phyloP scores from a whole-genome alignment of 352 stramenopile genomes.

The Peronospora farinosa region DNA sequence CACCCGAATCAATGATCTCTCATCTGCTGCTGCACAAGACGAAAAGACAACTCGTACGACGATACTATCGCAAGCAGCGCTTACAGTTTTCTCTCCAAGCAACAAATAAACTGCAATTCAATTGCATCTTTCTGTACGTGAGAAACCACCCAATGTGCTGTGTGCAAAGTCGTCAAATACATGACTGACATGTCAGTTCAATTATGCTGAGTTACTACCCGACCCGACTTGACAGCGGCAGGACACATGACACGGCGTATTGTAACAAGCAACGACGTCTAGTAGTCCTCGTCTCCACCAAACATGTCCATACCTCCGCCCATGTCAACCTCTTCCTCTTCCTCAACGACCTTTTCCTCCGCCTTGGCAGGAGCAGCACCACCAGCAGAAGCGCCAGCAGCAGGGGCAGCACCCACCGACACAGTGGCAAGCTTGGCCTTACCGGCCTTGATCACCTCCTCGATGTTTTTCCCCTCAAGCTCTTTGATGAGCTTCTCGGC shows the following conservation, averaged over 20 bases:
- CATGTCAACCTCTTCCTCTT: conserved; percentile 78
- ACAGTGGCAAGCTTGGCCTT: conserved; percentile 82
- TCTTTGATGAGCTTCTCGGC: conserved; percentile 81
- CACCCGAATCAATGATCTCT: neutral
- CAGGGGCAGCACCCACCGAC: conserved; percentile 54
- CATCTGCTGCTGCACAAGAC: neutral
- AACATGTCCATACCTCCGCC: conserved; percentile 84
- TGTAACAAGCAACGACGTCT: conserved; percentile 25
- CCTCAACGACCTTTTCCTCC: conserved; percentile 62
- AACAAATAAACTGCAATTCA: conserved; percentile 12
- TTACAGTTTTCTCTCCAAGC: conserved; percentile 11
- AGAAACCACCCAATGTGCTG: conserved; percentile 17
- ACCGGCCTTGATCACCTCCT: conserved; percentile 79
- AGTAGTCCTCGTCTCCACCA: conserved; percentile 77
- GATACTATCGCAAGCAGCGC: conserved; percentile 6
- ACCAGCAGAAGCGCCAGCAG: conserved; percentile 33
- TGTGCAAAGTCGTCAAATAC: conserved; percentile 42
- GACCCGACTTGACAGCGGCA: conserved; percentile 10
- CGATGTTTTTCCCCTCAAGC: conserved; percentile 85
- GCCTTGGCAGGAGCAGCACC: conserved; percentile 43
- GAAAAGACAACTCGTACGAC: neutral
- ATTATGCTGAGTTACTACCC: conserved; percentile 47
- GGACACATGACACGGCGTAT: conserved; percentile 3
- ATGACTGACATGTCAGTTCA: conserved; percentile 32
- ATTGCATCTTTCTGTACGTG: conserved; percentile 3